Conservation (phyloP, 129 eudicot species). For the Escallonia herrerae region DNA sequence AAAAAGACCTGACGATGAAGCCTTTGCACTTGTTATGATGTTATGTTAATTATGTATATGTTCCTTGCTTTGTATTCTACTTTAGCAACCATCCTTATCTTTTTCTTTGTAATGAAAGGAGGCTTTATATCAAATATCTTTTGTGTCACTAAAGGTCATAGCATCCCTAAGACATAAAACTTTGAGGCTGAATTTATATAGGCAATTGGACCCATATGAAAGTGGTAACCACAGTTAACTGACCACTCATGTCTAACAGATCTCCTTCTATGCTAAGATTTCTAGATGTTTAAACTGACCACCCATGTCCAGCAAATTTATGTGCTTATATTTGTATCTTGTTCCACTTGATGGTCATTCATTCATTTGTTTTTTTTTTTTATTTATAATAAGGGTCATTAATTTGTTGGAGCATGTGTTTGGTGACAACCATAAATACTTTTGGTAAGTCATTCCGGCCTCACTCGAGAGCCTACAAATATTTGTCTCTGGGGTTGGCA, state of each 20-base stretch:
- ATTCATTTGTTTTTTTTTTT: not conserved
- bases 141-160: conserved; percentile 21
- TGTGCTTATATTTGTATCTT: too few species aligned
- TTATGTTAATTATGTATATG: not conserved
- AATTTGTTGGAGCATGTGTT: conserved; percentile 1
- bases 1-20: not conserved
- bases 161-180: conserved; percentile 7
- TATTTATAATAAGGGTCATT: not conserved
- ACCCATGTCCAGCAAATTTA: too few species aligned
- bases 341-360: not conserved
- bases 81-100: not conserved
- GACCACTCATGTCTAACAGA: conserved; percentile 13
- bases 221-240: conserved; percentile 4
- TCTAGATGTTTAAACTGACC: too few species aligned
- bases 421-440: conserved; percentile 9
- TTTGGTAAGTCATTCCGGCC: conserved; percentile 3
- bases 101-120: not conserved
- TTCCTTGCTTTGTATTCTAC: conserved; percentile 15
- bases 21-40: not conserved
- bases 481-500: not conserved
- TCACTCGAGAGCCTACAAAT: not conserved
- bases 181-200: not conserved
- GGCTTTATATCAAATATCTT: conserved; percentile 5
- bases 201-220: conserved; percentile 15
- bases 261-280: not conserved